Evolutionary conservation across 768 basidiomycete species (phyloP).

Genomic region (Hortiboletus campestris): DNA sequence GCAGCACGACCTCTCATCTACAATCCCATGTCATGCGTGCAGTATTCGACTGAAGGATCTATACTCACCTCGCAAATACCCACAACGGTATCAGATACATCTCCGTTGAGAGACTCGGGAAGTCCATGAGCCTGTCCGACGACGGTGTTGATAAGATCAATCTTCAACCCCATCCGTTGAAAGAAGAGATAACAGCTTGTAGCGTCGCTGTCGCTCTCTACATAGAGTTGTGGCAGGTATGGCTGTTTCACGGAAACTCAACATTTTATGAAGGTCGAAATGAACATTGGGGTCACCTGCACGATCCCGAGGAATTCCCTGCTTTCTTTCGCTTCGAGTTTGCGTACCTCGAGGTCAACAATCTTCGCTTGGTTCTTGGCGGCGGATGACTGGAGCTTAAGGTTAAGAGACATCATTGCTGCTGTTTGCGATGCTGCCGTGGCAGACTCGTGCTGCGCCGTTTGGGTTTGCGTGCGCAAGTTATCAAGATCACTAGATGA

Average conservation of each 20-base stretch:
- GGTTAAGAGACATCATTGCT: slow-evolving; percentile 90
- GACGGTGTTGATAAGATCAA: slow-evolving; percentile 80
- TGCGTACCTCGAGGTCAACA: slow-evolving; percentile 86
- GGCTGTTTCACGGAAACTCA: slow-evolving; percentile 46
- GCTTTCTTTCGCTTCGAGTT: slow-evolving; percentile 80
- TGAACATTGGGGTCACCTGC: slow-evolving; percentile 48
- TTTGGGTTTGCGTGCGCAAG: slow-evolving; percentile 81
- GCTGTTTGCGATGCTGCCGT: slow-evolving; percentile 86
- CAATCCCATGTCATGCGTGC: background rate
- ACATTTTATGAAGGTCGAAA: background rate
- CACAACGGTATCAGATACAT: slow-evolving; percentile 84
- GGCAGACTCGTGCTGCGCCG: slow-evolving; percentile 78
- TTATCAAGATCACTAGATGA: slow-evolving; percentile 75
- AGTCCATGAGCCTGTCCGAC: slow-evolving; percentile 82
- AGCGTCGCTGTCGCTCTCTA: slow-evolving; percentile 86
- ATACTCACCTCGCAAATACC: slow-evolving; percentile 84
- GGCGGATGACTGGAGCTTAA: slow-evolving; percentile 90
- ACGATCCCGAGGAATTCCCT: slow-evolving; percentile 79
- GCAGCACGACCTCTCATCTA: slow-evolving; percentile 85
- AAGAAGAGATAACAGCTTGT: slow-evolving; percentile 92
- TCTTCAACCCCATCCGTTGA: slow-evolving; percentile 82
- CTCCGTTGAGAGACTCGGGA: slow-evolving; percentile 79
- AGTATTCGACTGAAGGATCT: background rate
- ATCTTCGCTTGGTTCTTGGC: slow-evolving; percentile 87
- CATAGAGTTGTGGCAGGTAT: slow-evolving; percentile 87